Evolutionary conservation across 768 basidiomycete genomes (phyloP), one percentile per base, ranked within the genome.

Genomic region (Gloeostereum incarnatum): DNA sequence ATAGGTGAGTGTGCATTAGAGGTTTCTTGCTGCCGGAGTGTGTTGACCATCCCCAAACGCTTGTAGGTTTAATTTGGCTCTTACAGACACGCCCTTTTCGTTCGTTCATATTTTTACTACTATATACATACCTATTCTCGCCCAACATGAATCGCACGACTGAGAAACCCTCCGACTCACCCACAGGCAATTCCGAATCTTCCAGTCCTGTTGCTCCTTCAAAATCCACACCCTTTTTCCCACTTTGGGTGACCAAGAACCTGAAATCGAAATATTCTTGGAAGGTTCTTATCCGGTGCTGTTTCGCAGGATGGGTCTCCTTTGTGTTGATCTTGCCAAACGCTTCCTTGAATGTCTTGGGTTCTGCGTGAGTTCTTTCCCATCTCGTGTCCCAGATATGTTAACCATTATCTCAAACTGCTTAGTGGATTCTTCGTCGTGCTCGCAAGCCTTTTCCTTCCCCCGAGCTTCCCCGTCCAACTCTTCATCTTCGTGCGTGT

Each of bases 381-480:
- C n/a, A 13, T 16, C n/a, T 16, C 18, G 8, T 35, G 6, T 35
- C 23, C 29, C 13, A 7, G 33, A 23, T 7, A 5, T 24, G 13
- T 29, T 14, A 22, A 38, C 21, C 22, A 21, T 11, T 39, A 18
- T 19, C n/a, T 22, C 32, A 8, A 35, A 31, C 6, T 19, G 25
- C 10, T 16, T 17, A 68, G 65, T 5, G 68, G 60, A 1, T 75
- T 73, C 61, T 74, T 75, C 43, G 51, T 59, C 2, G 31, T 66
- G 7, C 47, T 71, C 6, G 46, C 57, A 2, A 60, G 56, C 40
- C 31, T 68, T 40, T 67, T 75, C 50, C 42, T 73, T 1, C 73
- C 75, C 4, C 68, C 74, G 3, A 61, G 55, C 26, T 54, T 73
- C 44, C 71, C 73, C 0, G 47, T 69, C 13, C 66, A 71, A 38